A percentile compares a stretch with the other conserved stretches of the same genome.
phyloP scores from a whole-genome alignment of 1,139 yeast species.

The Geotrichum restrictum region DNA sequence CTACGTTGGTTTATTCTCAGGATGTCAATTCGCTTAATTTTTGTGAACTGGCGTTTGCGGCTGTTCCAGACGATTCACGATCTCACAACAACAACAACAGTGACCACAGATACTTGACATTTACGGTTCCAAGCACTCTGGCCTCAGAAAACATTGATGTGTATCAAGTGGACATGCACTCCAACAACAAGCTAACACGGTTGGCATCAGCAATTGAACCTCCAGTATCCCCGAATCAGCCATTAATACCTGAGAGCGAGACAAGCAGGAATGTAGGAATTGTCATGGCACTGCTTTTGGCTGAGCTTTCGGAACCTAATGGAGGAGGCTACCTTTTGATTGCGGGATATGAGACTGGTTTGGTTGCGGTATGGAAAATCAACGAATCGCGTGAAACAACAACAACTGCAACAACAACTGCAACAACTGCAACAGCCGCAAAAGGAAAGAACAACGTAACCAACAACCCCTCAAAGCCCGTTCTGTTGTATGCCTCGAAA shows the following conservation, averaged over 20 bases:
- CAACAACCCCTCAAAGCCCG: no score
- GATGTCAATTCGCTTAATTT: conserved; percentile 43
- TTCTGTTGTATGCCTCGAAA: conserved; percentile 23
- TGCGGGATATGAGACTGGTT: conserved; percentile 43
- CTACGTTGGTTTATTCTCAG: conserved; percentile 38
- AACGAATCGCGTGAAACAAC: no score
- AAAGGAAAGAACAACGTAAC: no score
- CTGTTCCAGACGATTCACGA: no score
- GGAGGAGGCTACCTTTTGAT: conserved; percentile 25
- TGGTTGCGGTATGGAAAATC: conserved; percentile 32
- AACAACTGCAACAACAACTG: no score
- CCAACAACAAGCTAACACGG: conserved; percentile 27
- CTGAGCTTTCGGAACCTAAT: background rate
- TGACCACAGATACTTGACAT: conserved; percentile 5
- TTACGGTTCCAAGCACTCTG: conserved; percentile 42
- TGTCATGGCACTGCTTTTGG: conserved; percentile 39
- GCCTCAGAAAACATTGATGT: conserved; percentile 40
- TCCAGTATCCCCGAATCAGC: conserved; percentile 12
- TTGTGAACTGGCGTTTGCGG: conserved; percentile 35
- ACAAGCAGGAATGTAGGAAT: conserved; percentile 33
- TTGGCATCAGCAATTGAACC: conserved; percentile 21
- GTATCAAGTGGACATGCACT: conserved; percentile 24
- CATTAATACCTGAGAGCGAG: conserved; percentile 5
- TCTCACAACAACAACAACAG: background rate
- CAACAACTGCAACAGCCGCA: no score